Evolutionary conservation across 2,329 filamentous ascomycete species (phyloP).

Genomic region (Fusarium sambucinum): DNA sequence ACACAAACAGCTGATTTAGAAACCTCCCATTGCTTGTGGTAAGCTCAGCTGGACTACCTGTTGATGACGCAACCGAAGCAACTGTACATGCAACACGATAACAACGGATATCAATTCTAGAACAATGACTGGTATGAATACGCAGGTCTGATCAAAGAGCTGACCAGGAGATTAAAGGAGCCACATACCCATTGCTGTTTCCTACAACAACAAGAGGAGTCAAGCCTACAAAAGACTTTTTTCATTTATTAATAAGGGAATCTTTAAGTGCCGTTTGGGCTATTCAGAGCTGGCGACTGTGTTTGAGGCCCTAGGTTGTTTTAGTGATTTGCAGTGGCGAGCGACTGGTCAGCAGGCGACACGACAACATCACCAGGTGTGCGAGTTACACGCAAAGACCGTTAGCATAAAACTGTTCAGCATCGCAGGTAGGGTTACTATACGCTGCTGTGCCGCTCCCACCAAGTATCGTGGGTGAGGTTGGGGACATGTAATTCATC

Average conservation of each 20-base stretch:
- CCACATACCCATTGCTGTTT: background rate
- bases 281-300: background rate
- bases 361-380: constrained; percentile 10
- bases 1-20: constrained; percentile 6
- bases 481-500: constrained; percentile 12
- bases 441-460: constrained; percentile 29
- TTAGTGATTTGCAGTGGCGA: constrained; percentile 20
- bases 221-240: constrained; percentile 5
- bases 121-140: background rate
- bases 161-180: background rate
- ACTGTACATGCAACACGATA: background rate
- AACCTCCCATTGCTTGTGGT: background rate
- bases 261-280: constrained; percentile 16
- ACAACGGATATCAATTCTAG: background rate
- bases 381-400: background rate
- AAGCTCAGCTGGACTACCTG: background rate
- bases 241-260: constrained; percentile 1
- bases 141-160: background rate
- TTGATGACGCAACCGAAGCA: constrained; percentile 20
- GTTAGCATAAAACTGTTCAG: background rate
- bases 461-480: constrained; percentile 34
- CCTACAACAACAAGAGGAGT: background rate
- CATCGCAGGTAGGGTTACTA: constrained; percentile 15
- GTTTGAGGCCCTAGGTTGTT: constrained; percentile 5
- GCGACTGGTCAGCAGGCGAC: constrained; percentile 18